Conservation (phyloP, 768 basidiomycete species). For the Leccinum disarticulatum region DNA sequence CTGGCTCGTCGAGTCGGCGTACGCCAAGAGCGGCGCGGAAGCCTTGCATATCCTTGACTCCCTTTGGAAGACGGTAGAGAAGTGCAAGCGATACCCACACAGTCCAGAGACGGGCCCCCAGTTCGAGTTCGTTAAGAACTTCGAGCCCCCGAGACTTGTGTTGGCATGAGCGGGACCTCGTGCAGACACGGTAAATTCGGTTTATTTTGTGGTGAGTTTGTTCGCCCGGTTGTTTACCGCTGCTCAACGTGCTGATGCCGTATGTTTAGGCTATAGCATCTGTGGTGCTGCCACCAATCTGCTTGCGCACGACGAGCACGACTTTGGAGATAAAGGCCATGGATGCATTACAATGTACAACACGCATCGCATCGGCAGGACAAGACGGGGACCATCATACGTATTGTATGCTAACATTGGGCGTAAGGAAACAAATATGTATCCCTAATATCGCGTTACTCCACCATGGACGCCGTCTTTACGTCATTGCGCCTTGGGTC, state of each 20-base stretch:
- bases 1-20: slow-evolving; percentile 70
- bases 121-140: slow-evolving; percentile 71
- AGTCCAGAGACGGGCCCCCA: slow-evolving; percentile 81
- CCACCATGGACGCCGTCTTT: slow-evolving; percentile 10
- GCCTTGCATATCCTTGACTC: slow-evolving; percentile 63
- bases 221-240: not conserved
- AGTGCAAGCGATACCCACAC: slow-evolving; percentile 71
- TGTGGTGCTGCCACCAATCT: not conserved
- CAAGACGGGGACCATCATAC: not conserved
- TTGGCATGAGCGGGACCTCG: slow-evolving; percentile 11
- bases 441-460: slow-evolving; percentile 21
- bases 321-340: slow-evolving; percentile 8
- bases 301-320: not conserved
- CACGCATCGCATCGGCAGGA: slow-evolving; percentile 25
- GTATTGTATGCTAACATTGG: slow-evolving; percentile 7
- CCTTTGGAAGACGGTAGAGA: slow-evolving; percentile 77
- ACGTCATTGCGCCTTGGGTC: slow-evolving; percentile 1
- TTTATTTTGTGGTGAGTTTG: slow-evolving; percentile 8
- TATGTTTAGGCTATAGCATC: slow-evolving; percentile 5
- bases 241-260: not conserved
- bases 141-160: slow-evolving; percentile 34
- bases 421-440: slow-evolving; percentile 16
- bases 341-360: slow-evolving; percentile 29
- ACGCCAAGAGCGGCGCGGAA: slow-evolving; percentile 60
- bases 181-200: not conserved